Base-by-base conservation (phyloP, 805 yeast genomes). In the Scheffersomyces lignosus region DNA sequence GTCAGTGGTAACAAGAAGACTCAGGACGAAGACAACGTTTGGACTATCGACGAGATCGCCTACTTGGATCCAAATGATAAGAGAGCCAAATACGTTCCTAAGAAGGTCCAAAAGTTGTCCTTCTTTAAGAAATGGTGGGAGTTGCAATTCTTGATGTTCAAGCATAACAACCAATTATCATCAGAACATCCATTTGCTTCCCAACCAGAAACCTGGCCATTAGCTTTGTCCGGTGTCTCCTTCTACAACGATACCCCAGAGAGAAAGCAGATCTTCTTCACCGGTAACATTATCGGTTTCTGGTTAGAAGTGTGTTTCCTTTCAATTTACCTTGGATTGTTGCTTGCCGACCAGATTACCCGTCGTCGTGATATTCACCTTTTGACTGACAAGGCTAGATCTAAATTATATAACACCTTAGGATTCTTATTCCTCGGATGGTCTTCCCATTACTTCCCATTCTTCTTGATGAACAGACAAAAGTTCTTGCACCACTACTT, bases 101-200 rank as follows among this genome's bases (percentile, higher is more conserved):
- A 83, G 54, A 64, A 70, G 22, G 73, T 82, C 13, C 80, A 73
- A 49, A 60, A 62, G 8, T 50, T 87, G 32, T 81, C 96, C 38
- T 93, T 93, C 69, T 73, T 87, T 48, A 75, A 70, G 42, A 93
- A 93, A 63, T 93, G 96, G 89, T 70, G 80, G 64, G 98, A 93
- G 64, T 71, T 90, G 44, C 99, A 93, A 66, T 62, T 72, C 20
- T 71, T 77, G 42, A 93, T 93, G 99, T 89, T 93, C 71, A 78
- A 80, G 44, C 96, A 90, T 55, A 93, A 93, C 67, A 93, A 91
- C 66, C 81, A 83, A 49, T 73, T 93, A 47, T 75, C 89, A 1
- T 75, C 90, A 12, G 88, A 86, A 17, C 99, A 93, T 64, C 99
- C 99, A 31, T 93, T 87, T 70, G 96, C 97, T 7, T 88, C 97